Percentiles rank a stretch among this genome's conserved stretches.
Evolutionary conservation across 75 land plant species (phyloP).

Genomic region (Cupressus sempervirens): DNA sequence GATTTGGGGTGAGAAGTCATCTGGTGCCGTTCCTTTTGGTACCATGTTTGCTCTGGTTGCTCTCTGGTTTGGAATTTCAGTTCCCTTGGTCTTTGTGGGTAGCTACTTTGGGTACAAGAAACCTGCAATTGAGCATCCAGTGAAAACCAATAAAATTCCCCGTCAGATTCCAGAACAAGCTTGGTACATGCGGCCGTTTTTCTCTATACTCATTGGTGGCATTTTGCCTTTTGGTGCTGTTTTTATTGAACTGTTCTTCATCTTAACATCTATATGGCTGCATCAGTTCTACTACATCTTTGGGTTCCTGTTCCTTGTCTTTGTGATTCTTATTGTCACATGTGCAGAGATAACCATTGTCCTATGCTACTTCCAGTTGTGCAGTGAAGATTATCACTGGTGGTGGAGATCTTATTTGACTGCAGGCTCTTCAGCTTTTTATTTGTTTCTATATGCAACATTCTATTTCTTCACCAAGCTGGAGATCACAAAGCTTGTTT

Average conservation of each 20-base stretch:
- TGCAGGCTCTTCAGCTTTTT: slow-evolving; percentile 85
- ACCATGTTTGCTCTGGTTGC: slow-evolving; percentile 84
- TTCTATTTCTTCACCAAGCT: slow-evolving; percentile 94
- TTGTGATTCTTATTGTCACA: slow-evolving; percentile 73
- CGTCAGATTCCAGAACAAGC: slow-evolving; percentile 84
- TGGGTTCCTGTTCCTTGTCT: slow-evolving; percentile 92
- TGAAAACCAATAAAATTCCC: slow-evolving; percentile 86
- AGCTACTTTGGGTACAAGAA: slow-evolving; percentile 78
- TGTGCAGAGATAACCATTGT: slow-evolving; percentile 93
- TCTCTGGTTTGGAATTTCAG: slow-evolving; percentile 91
- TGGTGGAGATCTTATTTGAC: slow-evolving; percentile 97
- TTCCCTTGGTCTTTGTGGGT: slow-evolving; percentile 81
- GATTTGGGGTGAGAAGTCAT: slow-evolving; percentile 86
- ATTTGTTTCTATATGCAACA: slow-evolving; percentile 82
- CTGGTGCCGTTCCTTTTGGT: slow-evolving; percentile 88
- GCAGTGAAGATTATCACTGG: slow-evolving; percentile 91
- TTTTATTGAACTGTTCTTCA: slow-evolving; percentile 86
- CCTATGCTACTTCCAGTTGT: slow-evolving; percentile 93
- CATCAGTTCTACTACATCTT: slow-evolving; percentile 95
- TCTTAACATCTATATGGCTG: slow-evolving; percentile 88
- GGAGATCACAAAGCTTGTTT: slow-evolving; percentile 80
- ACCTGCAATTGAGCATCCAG: slow-evolving; percentile 74
- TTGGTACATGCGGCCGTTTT: slow-evolving; percentile 84
- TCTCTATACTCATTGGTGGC: slow-evolving; percentile 81
- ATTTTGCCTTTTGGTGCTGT: slow-evolving; percentile 87